Evolutionary conservation across 495 filamentous ascomycete species (phyloP).

Genomic region (Penicillium verhagenii): DNA sequence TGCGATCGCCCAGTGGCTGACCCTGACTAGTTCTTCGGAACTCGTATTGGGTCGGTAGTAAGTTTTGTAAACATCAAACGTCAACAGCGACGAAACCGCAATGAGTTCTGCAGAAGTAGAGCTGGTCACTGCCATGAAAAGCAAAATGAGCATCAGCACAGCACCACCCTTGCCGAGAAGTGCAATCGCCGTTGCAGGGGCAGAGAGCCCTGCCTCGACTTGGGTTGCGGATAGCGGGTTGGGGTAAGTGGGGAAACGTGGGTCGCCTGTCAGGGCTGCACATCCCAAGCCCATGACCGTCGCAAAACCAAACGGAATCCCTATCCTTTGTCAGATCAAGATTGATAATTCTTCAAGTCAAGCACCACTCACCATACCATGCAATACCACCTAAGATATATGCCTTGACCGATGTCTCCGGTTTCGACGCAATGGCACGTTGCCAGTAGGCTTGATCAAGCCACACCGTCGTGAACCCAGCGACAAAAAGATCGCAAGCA

Average conservation of each 20-base stretch:
- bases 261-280: slow-evolving; percentile 45
- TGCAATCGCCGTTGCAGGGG: slow-evolving; percentile 28
- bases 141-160: slow-evolving; percentile 23
- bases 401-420: slow-evolving; percentile 42
- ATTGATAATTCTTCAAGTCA: not conserved
- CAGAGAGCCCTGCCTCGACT: slow-evolving; percentile 28
- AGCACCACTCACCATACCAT: slow-evolving; percentile 26
- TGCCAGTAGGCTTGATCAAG: slow-evolving; percentile 44
- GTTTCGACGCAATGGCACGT: slow-evolving; percentile 45
- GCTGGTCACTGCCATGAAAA: slow-evolving; percentile 36
- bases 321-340: not conserved
- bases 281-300: slow-evolving; percentile 49
- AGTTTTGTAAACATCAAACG: slow-evolving; percentile 35
- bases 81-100: slow-evolving; percentile 30
- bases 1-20: slow-evolving; percentile 48
- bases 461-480: slow-evolving; percentile 36
- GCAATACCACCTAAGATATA: slow-evolving; percentile 52
- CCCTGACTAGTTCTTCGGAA: slow-evolving; percentile 34
- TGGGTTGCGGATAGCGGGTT: slow-evolving; percentile 44
- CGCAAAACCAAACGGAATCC: slow-evolving; percentile 50
- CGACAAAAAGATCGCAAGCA: slow-evolving; percentile 23
- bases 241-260: slow-evolving; percentile 54
- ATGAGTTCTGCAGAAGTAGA: slow-evolving; percentile 31
- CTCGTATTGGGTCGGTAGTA: slow-evolving; percentile 17
- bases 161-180: slow-evolving; percentile 32